Evolutionary conservation across 2,329 filamentous ascomycete species (phyloP), one percentile per base, ranked within the genome.

Genomic region (Pseudogymnoascus sp.): DNA sequence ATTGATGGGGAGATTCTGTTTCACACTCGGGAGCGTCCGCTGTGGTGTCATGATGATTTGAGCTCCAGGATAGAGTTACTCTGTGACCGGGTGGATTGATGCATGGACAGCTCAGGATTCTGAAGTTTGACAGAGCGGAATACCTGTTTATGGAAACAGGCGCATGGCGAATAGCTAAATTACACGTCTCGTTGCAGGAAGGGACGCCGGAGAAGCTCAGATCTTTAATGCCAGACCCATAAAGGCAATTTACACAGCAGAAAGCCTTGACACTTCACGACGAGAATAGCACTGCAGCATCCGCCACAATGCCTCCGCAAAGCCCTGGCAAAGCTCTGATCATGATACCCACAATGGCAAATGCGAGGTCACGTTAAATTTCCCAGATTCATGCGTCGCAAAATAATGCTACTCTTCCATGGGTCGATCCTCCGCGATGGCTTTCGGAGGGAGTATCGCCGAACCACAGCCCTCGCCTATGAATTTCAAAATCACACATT

Each of bases 281-380:
- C 49, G 35, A 55, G 49, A 55, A 55, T 55, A 55, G 49, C 28
- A 55, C 49, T 12, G 49, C 49, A 55, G 49, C 49, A 55, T 55
- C 9, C 16, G 49, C 28, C 16, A 28, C 28, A 55, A 55, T 35
- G 49, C 49, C n/a, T 14, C 49, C 25, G 49, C 28, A 33, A 55
- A 55, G 49, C 28, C 49, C 9, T 55, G 28, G n/a, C 28, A 33
- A 52, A 55, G 28, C 28, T 16, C n/a, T 35, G 49, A 33, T 35
- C 49, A 55, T 28, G 49, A 55, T 33, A 55, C 22, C 49, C 49
- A 55, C 49, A 55, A 22, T 33, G n/a, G 49, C 28, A 33, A 55
- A 14, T 45, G 9, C 28, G 19, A 55, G 25, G 49, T 33, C 49
- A 33, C 49, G 49, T 55, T 55, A 55, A 55, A 55, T 33, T 52